Percentiles rank a stretch among this genome's conserved stretches.
These are phyloP conservation scores for Apium graveolens DNA, from an alignment of 129 eudicot genomes.

Conservation along the genomic window DNA sequence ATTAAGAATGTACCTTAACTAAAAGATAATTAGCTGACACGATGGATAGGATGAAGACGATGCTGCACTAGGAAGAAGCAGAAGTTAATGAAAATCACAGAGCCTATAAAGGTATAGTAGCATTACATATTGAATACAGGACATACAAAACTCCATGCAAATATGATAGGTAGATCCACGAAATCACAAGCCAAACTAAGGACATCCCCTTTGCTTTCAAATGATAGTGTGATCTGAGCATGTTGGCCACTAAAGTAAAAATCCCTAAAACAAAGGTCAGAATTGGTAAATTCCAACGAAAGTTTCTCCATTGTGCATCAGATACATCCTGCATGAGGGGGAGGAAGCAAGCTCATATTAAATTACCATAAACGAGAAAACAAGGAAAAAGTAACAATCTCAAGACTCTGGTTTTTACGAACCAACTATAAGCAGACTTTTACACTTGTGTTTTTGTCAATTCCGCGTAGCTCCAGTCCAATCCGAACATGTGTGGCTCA, in stretches of 20 bases:
- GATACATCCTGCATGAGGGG: constrained; percentile 53
- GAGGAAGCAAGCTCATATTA: neutral
- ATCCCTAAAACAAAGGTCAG: constrained; percentile 67
- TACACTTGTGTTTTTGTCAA: neutral
- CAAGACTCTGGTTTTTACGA: neutral
- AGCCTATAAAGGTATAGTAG: neutral
- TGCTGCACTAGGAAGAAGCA: constrained; percentile 38
- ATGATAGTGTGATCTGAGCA: constrained; percentile 30
- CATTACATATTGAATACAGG: constrained; percentile 1
- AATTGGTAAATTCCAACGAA: constrained; percentile 70
- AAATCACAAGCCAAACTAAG: constrained; percentile 72
- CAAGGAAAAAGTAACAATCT: neutral
- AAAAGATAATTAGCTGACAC: constrained; percentile 76
- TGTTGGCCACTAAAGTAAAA: constrained; percentile 52
- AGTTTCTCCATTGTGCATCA: constrained; percentile 96
- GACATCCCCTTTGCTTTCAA: constrained; percentile 81
- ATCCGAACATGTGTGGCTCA: neutral
- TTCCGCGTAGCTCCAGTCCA: neutral
- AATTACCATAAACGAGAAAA: neutral
- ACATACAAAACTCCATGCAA: constrained; percentile 94
- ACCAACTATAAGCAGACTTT: neutral
- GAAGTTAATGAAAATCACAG: constrained; percentile 23
- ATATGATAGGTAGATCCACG: constrained; percentile 67
- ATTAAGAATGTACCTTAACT: constrained; percentile 49
- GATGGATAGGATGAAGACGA: constrained; percentile 56